Base-by-base conservation (phyloP, 768 basidiomycete genomes). In the Boletus bicolor region DNA sequence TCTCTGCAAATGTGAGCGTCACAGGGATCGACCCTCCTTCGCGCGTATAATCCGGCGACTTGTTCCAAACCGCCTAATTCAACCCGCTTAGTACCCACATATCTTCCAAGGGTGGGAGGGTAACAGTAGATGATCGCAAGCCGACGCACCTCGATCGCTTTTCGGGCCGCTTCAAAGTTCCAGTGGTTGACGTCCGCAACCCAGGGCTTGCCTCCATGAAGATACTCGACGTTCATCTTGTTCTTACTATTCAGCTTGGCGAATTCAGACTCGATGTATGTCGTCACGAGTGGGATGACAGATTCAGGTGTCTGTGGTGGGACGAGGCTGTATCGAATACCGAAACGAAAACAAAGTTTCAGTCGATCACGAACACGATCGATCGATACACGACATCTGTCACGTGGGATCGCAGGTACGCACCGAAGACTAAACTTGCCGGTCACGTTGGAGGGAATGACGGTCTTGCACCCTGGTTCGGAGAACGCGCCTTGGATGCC, bases 11-110 rank as follows among this genome's bases (percentile, higher is more conserved):
- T 2, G 93, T 95, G 54, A 98, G 79, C 5, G 93, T 95, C 32
- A 96, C 91, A 0, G 94, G 94, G 59, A 95, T 95, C 7, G 91
- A 92, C 5, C 95, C 95, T n/a, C 93, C 93, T 70, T 96, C 93
- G 41, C 93, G 83, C 2, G 89, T 93, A 55, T 87, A 76, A 68
- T 95, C 91, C 0, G 93, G 93, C 6, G 83, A 81, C 67, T 80
- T 79, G 44, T 82, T 77, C 74, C 92, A 94, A 9, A 94, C 67
- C 7, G 73, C 68, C 63, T 58, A 41, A 39, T 38, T 38, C 44
- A 47, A 5, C 14, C 21, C 14, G 11, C 2, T 60, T 46, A 52
- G 35, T 43, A 21, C 28, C n/a, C 19, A 15, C 46, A 17, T 2
- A 24, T 24, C n/a, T 26, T 11, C 7, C 26, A 30, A 5, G 17